phyloP scores from a whole-genome alignment of 495 filamentous ascomycete species.

The Thermothielavioides terrestris region DNA sequence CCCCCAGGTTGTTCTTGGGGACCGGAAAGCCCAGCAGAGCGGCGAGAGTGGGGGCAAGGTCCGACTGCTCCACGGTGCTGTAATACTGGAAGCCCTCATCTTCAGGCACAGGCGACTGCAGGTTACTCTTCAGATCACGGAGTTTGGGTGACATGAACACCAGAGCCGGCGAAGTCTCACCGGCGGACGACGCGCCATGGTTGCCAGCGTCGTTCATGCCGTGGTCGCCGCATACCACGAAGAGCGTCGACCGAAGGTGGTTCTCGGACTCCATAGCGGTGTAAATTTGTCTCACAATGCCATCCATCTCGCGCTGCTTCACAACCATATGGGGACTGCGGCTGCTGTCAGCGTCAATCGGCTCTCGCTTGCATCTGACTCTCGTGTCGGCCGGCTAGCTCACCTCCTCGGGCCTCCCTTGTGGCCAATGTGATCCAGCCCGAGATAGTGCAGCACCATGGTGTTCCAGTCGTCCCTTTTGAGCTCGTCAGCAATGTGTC shows the following conservation, averaged over 20 bases:
- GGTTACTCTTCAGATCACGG: constrained; percentile 41
- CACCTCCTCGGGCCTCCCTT: constrained; percentile 87
- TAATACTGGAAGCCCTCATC: constrained; percentile 70
- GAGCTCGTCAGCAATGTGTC: constrained; percentile 74
- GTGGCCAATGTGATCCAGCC: constrained; percentile 95
- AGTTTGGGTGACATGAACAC: constrained; percentile 89
- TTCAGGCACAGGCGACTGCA: constrained; percentile 36
- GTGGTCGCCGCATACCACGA: constrained; percentile 88
- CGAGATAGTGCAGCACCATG: constrained; percentile 90
- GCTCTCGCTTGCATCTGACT: no score
- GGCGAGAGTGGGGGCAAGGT: constrained; percentile 84
- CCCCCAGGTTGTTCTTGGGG: constrained; percentile 84
- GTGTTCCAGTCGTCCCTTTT: constrained; percentile 76
- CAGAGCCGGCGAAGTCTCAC: constrained; percentile 88
- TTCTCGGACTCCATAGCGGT: constrained; percentile 57
- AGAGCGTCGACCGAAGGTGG: constrained; percentile 67
- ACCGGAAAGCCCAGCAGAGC: constrained; percentile 80
- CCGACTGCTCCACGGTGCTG: constrained; percentile 76
- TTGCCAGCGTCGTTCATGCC: constrained; percentile 99
- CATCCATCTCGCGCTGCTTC: constrained; percentile 94
- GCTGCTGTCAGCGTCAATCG: background rate
- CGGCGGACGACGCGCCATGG: constrained; percentile 84
- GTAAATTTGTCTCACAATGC: constrained; percentile 66
- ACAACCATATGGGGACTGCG: constrained; percentile 76
- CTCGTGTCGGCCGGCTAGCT: no score